phyloP scores from a whole-genome alignment of 495 filamentous ascomycete genomes.

The Astrothelium subdiscretum region DNA sequence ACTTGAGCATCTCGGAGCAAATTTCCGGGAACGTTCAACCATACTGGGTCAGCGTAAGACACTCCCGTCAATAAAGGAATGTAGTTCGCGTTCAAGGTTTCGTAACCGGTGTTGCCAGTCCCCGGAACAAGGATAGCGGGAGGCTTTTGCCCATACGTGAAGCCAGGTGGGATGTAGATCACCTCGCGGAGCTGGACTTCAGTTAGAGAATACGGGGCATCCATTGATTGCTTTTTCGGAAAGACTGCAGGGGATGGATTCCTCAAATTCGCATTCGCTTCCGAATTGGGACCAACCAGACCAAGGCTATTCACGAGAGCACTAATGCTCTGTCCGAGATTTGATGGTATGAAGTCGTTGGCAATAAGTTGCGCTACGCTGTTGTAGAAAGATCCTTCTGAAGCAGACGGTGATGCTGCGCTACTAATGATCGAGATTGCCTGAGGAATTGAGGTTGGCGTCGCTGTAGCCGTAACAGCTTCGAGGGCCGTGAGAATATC shows the following conservation, averaged over 20 bases:
- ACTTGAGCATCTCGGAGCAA: constrained; percentile 32
- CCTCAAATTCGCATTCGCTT: constrained; percentile 13
- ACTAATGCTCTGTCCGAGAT: neutral
- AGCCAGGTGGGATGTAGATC: constrained; percentile 35
- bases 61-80: constrained; percentile 28
- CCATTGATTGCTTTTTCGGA: constrained; percentile 21
- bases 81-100: constrained; percentile 33
- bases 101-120: constrained; percentile 32
- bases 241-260: constrained; percentile 19
- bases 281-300: constrained; percentile 9
- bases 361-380: neutral
- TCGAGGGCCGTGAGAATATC: neutral
- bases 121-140: constrained; percentile 38
- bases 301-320: constrained; percentile 3
- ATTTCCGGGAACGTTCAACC: constrained; percentile 37
- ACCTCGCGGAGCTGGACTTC: constrained; percentile 29
- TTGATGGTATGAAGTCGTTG: neutral
- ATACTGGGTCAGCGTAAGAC: constrained; percentile 33
- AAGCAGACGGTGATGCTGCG: neutral
- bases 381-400: neutral
- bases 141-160: constrained; percentile 29
- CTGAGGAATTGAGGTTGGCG: constrained; percentile 1
- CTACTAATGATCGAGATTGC: neutral
- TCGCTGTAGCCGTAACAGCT: neutral
- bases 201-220: constrained; percentile 34